Percentiles rank a stretch among this genome's conserved stretches.
Conservation (phyloP, 495 filamentous ascomycete genomes). For the Lophiotrema nucula region DNA sequence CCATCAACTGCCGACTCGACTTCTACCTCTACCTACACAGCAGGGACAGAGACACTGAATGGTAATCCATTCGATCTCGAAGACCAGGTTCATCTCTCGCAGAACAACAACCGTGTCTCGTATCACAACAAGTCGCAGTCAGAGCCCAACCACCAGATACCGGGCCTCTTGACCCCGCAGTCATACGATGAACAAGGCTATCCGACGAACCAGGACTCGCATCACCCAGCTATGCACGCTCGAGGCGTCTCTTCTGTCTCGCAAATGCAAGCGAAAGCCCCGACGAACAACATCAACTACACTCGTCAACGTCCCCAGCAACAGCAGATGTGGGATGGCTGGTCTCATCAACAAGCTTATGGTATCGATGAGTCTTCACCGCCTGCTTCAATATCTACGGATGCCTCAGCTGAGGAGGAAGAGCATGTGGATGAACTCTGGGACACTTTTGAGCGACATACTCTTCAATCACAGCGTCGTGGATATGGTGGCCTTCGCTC, state of each 20-base stretch:
- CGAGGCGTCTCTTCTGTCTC: slow-evolving; percentile 32
- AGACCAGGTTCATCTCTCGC: slow-evolving; percentile 33
- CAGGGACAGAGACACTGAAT: slow-evolving; percentile 36
- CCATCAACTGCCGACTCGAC: slow-evolving; percentile 41
- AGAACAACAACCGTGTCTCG: slow-evolving; percentile 31
- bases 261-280: slow-evolving; percentile 24
- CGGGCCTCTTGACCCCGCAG: slow-evolving; percentile 30
- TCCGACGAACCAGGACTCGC: slow-evolving; percentile 18
- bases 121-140: slow-evolving; percentile 35
- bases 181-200: slow-evolving; percentile 30
- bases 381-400: slow-evolving; percentile 15
- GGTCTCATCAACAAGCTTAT: slow-evolving; percentile 26
- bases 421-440: slow-evolving; percentile 26
- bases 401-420: slow-evolving; percentile 21
- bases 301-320: slow-evolving; percentile 18
- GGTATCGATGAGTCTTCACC: slow-evolving; percentile 20
- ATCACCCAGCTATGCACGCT: slow-evolving; percentile 27
- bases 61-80: slow-evolving; percentile 47
- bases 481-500: slow-evolving; percentile 2
- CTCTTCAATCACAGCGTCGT: background rate
- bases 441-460: slow-evolving; percentile 14
- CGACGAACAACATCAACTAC: slow-evolving; percentile 15
- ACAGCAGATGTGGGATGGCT: slow-evolving; percentile 25
- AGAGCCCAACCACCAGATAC: slow-evolving; percentile 30
- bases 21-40: slow-evolving; percentile 33